Conservation (phyloP, 2,329 filamentous ascomycete species). For the Penicillium sp. region DNA sequence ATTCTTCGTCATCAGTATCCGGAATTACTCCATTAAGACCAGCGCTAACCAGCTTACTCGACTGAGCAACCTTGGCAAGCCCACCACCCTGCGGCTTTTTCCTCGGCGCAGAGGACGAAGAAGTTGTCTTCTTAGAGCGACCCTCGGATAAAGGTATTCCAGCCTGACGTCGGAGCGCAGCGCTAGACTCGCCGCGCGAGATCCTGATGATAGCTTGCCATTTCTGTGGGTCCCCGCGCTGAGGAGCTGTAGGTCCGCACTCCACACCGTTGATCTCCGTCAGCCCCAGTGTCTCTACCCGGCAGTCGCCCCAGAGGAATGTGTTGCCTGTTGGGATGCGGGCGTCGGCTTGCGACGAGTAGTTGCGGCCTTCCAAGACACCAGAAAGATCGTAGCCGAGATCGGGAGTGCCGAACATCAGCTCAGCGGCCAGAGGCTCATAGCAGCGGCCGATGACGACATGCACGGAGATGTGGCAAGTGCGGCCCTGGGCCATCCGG, state of each 20-base stretch:
- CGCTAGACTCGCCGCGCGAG: constrained; percentile 35
- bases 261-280: constrained; percentile 54
- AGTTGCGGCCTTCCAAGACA: constrained; percentile 47
- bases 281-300: constrained; percentile 55
- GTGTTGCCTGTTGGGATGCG: constrained; percentile 47
- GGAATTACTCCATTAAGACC: constrained; percentile 1
- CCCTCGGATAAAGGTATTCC: constrained; percentile 24
- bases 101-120: not conserved
- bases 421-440: constrained; percentile 49
- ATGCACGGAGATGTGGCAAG: constrained; percentile 49
- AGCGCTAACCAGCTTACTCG: constrained; percentile 38
- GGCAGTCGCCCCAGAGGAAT: constrained; percentile 58
- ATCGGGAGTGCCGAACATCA: constrained; percentile 42
- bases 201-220: constrained; percentile 48
- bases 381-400: constrained; percentile 48
- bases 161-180: constrained; percentile 26
- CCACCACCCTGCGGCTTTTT: not conserved
- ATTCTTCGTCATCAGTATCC: not conserved
- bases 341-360: constrained; percentile 45
- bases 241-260: constrained; percentile 46
- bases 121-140: not conserved
- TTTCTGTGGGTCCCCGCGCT: constrained; percentile 43
- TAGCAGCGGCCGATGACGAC: constrained; percentile 54
- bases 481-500: constrained; percentile 42
- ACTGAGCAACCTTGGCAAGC: constrained; percentile 37